A percentile compares a stretch with the other conserved stretches of the same genome.
phyloP scores from a whole-genome alignment of 306 rosid genomes.

The Lathyrus aphaca region DNA sequence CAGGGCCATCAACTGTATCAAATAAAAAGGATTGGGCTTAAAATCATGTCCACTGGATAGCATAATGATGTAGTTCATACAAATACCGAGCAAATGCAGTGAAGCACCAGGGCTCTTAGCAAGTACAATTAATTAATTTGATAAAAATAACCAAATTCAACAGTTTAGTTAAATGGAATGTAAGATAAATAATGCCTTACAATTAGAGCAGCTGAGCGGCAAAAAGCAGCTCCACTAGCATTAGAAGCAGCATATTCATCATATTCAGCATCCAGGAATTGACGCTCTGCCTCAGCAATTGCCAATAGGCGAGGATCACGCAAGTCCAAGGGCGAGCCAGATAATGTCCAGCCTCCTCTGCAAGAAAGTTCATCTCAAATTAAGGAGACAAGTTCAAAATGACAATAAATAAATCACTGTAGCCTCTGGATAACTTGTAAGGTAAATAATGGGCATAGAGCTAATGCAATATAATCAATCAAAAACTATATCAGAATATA shows the following conservation, averaged over 20 bases:
- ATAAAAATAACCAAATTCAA: neutral
- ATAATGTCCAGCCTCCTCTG: slow-evolving; percentile 94
- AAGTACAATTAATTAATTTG: slow-evolving; percentile 1
- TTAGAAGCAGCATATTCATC: slow-evolving; percentile 89
- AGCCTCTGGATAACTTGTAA: slow-evolving; percentile 1
- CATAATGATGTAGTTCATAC: neutral
- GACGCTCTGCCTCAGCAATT: slow-evolving; percentile 96
- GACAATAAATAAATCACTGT: neutral
- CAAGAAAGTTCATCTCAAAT: slow-evolving; percentile 21
- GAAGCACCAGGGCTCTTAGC: neutral
- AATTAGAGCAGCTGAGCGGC: slow-evolving; percentile 93
- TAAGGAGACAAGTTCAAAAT: slow-evolving; percentile 25
- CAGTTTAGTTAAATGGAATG: neutral
- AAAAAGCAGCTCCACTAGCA: slow-evolving; percentile 92
- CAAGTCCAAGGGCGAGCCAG: slow-evolving; percentile 96
- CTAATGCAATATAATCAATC: neutral
- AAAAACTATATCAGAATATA: neutral
- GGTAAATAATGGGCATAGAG: neutral
- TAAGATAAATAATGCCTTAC: slow-evolving; percentile 53
- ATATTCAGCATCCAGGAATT: slow-evolving; percentile 86
- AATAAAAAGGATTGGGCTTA: slow-evolving; percentile 26
- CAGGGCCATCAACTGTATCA: slow-evolving; percentile 87
- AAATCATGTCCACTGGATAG: slow-evolving; percentile 20
- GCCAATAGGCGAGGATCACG: slow-evolving; percentile 93
- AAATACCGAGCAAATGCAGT: neutral